Base-by-base conservation (phyloP, 2,329 filamentous ascomycete species). In the Hymenoscyphus scutula region DNA sequence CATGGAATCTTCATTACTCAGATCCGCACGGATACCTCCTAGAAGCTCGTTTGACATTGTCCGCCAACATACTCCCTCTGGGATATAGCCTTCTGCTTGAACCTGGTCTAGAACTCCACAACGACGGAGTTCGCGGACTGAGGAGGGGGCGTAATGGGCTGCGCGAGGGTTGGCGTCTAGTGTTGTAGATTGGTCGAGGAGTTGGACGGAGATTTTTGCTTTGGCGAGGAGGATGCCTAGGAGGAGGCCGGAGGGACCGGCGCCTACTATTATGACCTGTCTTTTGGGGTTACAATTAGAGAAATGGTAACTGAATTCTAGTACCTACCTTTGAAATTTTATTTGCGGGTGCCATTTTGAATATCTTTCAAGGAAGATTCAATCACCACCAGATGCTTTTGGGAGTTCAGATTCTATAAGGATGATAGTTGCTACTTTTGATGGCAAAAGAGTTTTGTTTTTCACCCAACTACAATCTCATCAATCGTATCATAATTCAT, bases 101-200 rank as follows among this genome's bases (percentile, higher is more conserved):
- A 82, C 74, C 67, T 82, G 77, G 17, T 81, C 79, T 23, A 87
- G 74, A 15, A 88, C 79, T 0, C 85, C 85, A 0, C 85, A 85
- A 29, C 83, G 80, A 51, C 77, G 72, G 58, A 89, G 78, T 65
- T 87, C 84, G 34, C 81, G 81, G 38, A 84, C 79, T 2, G 84
- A 84, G 0, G 83, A 79, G 0, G 82, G 78, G 5, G 82, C 83
- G 71, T 87, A 88, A 72, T 87, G 83, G 2, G 84, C 82, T 19
- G 85, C 86, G 37, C 85, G 82, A 0, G 86, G 85, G 63, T 84
- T 83, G 62, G 81, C 77, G 74, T 87, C 83, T 41, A 87, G 78
- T 59, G 81, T 75, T 23, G 77, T 71, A 2, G 80, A 77, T 2
- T 81, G 81, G 68, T 89, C 86, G 60, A 88, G 76, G 17, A 86